Base-by-base conservation (phyloP, 73 alveolate genomes). In the Paraurostyla sp. region DNA sequence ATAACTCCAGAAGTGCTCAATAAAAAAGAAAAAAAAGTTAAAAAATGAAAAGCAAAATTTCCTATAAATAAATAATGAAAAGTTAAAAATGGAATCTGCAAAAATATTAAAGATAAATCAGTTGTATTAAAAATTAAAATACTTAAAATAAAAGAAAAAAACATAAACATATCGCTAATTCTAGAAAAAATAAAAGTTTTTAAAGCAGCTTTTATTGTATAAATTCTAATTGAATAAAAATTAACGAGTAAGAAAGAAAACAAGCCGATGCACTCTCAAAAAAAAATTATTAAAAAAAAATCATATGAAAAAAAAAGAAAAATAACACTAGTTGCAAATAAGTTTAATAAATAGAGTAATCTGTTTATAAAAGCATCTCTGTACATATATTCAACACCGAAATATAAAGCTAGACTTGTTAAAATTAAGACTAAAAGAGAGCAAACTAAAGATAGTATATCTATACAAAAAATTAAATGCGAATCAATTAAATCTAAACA, bases 281-380 rank as follows among this genome's bases (percentile, higher is more conserved):
- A 43, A 3, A 71, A 9, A n/a, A 71, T 22, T 29, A 71, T 71
- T 40, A 71, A 71, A 71, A 71, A 71, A 71, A 71, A 71, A 71
- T 71, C 85, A 22, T 71, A 71, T 4, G 52, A 60, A 15, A 38
- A 11, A 41, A 71, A 71, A 23, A 71, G 52, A 7, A 71, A 41
- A 71, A 71, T 71, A 33, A 71, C 85, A 41, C 85, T 71, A 35
- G 85, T 41, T 3, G 85, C 85, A 38, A 71, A 71, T 41, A 71
- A 13, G 75, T 71, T 71, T 40, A 71, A 38, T 71, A 71, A 41
- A 22, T 71, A 71, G 13, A 71, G 22, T 16, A 71, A 68, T 71
- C 85, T 43, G 36, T 35, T 38, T 16, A 41, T 41, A 71, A 71
- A 71, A 3, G 85, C 85, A 16, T 71, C 85, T 3, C 75, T 16